Evolutionary conservation across 768 basidiomycete species (phyloP), one percentile per base, ranked within the genome.

Genomic region (Auriscalpium orientale): DNA sequence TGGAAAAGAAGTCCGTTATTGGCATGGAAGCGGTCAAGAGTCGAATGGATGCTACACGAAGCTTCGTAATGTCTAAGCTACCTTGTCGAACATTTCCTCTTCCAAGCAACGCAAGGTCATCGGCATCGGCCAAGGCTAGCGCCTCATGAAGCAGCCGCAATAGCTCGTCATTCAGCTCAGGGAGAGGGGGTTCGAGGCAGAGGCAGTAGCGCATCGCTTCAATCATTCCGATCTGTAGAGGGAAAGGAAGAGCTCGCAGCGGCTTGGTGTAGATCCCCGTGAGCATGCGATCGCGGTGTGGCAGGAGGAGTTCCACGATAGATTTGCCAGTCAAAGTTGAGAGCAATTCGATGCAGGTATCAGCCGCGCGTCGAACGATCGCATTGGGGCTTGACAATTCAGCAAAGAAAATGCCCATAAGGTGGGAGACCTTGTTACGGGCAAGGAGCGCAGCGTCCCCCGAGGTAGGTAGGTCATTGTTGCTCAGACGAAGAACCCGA

Each of bases 201-300:
- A 99, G 83, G 67, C 92, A 91, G 68, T 94, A 99, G 10, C 95
- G 89, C 57, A 98, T 84, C 16, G 93, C 93, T 64, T 98, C 97
- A 57, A 98, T 93, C 81, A 98, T 94, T 34, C 95, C 97, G 56
- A 98, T 97, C 69, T 98, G 97, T 64, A 92, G 91, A 15, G 87
- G 79, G 68, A 98, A 95, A 1, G 94, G 94, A 22, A 99, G 79
- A 0, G 97, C 97, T 52, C 97, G 80, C 18, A 99, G 79, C 12
- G 97, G 97, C 66, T 98, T 98, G n/a, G 89, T 91, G 73, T 89
- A 98, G 61, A 99, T 94, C 2, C 87, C 82, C 16, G 83, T 81
- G 40, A 98, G 77, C 73, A 98, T 85, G 34, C 92, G 84, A 59
- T 94, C 91, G 48, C 92, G 86, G 64, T 94, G 87, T 15, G 82